Conservation (phyloP, 163 green algal genomes). For the Chlorella variabilis region DNA sequence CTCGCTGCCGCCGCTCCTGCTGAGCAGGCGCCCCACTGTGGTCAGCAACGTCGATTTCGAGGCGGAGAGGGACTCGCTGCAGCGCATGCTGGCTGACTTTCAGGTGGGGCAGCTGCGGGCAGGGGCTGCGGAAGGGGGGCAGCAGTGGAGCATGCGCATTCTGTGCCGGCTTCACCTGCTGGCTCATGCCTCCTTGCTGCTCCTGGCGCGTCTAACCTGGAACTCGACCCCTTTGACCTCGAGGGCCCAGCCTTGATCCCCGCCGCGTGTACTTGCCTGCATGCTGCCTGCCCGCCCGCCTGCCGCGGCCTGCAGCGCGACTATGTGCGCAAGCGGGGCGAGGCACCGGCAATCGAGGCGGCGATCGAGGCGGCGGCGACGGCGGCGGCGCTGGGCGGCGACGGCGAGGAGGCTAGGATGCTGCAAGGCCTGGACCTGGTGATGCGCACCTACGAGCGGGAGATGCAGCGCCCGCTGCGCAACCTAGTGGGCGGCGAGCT, state of each 20-base stretch:
- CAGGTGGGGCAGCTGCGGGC: slow-evolving; percentile 40
- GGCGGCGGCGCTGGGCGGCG: background rate
- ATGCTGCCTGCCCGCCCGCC: background rate
- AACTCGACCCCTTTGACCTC: no score
- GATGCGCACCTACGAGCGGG: slow-evolving; percentile 85
- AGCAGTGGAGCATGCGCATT: no score
- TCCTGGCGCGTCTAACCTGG: no score
- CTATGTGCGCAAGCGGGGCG: slow-evolving; percentile 8
- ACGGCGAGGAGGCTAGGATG: background rate
- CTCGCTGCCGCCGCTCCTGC: background rate
- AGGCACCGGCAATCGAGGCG: background rate
- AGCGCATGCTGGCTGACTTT: slow-evolving; percentile 86
- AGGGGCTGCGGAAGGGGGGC: background rate
- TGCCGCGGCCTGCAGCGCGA: slow-evolving; percentile 16
- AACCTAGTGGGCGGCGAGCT: slow-evolving; percentile 83
- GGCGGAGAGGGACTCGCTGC: slow-evolving; percentile 71
- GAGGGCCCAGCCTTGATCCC: no score
- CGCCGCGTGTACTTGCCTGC: no score
- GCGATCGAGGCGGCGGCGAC: background rate
- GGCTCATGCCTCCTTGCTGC: background rate
- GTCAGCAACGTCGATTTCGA: slow-evolving; percentile 75
- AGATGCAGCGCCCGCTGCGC: slow-evolving; percentile 79
- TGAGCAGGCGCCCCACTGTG: slow-evolving; percentile 64
- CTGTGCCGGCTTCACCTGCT: no score
- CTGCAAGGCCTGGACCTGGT: slow-evolving; percentile 66